These are phyloP conservation scores for Xylaria sp. DNA, from an alignment of 2,329 filamentous ascomycete species.

Conservation along the genomic window DNA sequence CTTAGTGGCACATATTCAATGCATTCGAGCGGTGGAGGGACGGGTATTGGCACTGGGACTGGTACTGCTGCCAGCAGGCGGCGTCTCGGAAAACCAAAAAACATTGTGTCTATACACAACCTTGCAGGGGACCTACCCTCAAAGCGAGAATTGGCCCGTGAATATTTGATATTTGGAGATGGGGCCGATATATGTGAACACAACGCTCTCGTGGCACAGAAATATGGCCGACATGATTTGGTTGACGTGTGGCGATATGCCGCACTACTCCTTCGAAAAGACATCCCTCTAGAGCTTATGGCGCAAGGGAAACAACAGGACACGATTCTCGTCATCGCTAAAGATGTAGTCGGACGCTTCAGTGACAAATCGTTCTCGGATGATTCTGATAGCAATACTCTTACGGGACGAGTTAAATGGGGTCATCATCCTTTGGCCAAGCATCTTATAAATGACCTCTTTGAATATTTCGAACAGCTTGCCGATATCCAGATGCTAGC, in stretches of 20 bases:
- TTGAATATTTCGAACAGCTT: conserved; percentile 70
- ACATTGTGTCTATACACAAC: conserved; percentile 79
- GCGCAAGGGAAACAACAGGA: conserved; percentile 65
- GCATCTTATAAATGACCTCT: conserved; percentile 70
- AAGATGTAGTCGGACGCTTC: conserved; percentile 64
- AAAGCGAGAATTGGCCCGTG: conserved; percentile 78
- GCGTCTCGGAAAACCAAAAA: conserved; percentile 65
- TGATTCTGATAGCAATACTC: conserved; percentile 42
- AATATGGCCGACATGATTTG: conserved; percentile 75
- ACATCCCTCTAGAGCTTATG: conserved; percentile 76
- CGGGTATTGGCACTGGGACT: conserved; percentile 67
- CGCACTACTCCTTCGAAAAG: conserved; percentile 79
- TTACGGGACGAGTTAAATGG: conserved; percentile 74
- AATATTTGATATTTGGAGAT: conserved; percentile 87
- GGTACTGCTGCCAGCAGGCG: conserved; percentile 65
- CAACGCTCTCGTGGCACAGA: conserved; percentile 82
- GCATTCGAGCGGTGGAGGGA: conserved; percentile 71
- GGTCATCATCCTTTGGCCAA: conserved; percentile 72
- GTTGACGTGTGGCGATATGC: conserved; percentile 87
- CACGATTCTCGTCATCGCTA: conserved; percentile 76
- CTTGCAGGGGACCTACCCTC: conserved; percentile 79
- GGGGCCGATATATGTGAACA: conserved; percentile 83
- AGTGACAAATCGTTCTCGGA: conserved; percentile 37
- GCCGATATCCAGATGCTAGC: conserved; percentile 77
- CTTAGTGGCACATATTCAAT: conserved; percentile 68